Conservation (phyloP, 345 rosid genomes). For the Hibiscus syriacus region DNA sequence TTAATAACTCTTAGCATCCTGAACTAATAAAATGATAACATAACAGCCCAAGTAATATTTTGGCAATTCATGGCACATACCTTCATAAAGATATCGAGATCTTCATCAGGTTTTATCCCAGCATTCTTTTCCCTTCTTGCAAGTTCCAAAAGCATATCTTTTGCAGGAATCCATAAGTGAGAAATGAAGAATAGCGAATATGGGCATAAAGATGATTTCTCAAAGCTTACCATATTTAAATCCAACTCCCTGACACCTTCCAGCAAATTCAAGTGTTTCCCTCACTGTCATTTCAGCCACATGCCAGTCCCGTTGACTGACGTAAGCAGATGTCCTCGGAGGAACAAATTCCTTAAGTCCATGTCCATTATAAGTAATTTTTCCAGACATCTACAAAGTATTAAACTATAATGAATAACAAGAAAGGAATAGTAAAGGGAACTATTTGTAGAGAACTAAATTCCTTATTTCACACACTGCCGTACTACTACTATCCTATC, state of each 20-base stretch:
- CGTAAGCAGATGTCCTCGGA: conserved; percentile 87
- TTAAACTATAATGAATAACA: too few species aligned
- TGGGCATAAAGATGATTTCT: conserved; percentile 6
- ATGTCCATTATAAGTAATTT: conserved; percentile 73
- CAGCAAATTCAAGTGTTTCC: too few species aligned
- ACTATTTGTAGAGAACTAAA: background rate
- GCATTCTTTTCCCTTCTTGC: conserved; percentile 94
- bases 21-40: background rate
- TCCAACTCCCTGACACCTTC: conserved; percentile 95
- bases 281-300: conserved; percentile 91
- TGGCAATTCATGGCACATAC: conserved; percentile 23
- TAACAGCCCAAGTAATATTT: conserved; percentile 3
- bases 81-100: conserved; percentile 99
- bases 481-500: background rate
- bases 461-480: background rate
- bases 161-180: conserved; percentile 18
- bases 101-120: too few species aligned
- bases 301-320: conserved; percentile 93
- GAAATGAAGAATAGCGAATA: conserved; percentile 3
- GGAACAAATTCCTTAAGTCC: conserved; percentile 70
- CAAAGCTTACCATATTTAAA: conserved; percentile 66
- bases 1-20: background rate
- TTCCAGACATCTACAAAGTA: conserved; percentile 59
- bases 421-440: conserved; percentile 2
- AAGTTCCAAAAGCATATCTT: conserved; percentile 92